phyloP scores from a whole-genome alignment of 495 filamentous ascomycete genomes.

The Aspergillus biplanus region DNA sequence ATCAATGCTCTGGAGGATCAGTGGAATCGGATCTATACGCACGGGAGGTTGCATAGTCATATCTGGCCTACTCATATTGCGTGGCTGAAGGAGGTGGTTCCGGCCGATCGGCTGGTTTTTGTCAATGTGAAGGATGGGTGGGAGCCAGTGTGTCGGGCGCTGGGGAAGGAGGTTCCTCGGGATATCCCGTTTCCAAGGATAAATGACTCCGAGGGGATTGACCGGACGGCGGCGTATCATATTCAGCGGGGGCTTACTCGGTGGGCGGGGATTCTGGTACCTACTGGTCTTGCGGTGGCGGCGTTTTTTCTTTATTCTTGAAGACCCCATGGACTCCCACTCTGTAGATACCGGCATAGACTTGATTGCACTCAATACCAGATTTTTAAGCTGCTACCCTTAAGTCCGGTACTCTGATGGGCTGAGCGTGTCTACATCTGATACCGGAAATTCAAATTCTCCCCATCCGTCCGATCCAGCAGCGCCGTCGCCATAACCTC shows the following conservation, averaged over 20 bases:
- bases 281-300: background rate
- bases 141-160: conserved; percentile 52
- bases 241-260: conserved; percentile 24
- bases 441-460: conserved; percentile 8
- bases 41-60: background rate
- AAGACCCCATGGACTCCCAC: no score
- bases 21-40: conserved; percentile 28
- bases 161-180: conserved; percentile 46
- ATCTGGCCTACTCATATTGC: conserved; percentile 31
- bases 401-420: no score
- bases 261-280: conserved; percentile 18
- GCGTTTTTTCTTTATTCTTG: background rate
- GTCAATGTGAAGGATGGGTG: conserved; percentile 53
- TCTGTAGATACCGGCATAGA: no score
- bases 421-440: no score
- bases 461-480: conserved; percentile 4
- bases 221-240: conserved; percentile 22
- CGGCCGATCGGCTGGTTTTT: conserved; percentile 49
- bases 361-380: no score
- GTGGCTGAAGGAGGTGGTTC: conserved; percentile 43
- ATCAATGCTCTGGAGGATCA: conserved; percentile 20
- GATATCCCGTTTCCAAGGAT: conserved; percentile 44
- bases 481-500: conserved; percentile 3
- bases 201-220: conserved; percentile 36
- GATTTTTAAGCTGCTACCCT: no score